phyloP scores from a whole-genome alignment of 345 rosid genomes.

The Salix koriyanagi region DNA sequence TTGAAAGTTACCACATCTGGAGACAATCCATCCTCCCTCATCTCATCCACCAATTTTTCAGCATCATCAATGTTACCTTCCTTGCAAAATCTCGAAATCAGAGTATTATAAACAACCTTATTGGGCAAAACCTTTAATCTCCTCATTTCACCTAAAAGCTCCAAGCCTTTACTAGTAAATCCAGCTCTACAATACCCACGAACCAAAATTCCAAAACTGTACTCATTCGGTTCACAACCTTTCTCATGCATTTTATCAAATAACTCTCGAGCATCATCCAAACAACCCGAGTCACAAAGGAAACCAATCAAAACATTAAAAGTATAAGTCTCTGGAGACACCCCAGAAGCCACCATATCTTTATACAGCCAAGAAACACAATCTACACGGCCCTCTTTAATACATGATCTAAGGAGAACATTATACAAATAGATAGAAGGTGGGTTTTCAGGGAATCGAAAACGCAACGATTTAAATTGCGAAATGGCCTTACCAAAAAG shows the following conservation, averaged over 20 bases:
- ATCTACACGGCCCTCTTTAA: slow-evolving; percentile 41
- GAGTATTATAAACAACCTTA: slow-evolving; percentile 70
- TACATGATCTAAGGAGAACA: slow-evolving; percentile 49
- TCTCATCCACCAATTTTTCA: slow-evolving; percentile 69
- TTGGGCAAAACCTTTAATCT: slow-evolving; percentile 48
- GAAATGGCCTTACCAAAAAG: slow-evolving; percentile 46
- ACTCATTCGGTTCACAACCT: slow-evolving; percentile 77
- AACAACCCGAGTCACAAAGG: slow-evolving; percentile 60
- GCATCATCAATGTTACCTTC: slow-evolving; percentile 78
- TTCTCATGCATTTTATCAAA: slow-evolving; percentile 83
- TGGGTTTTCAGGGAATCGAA: slow-evolving; percentile 40
- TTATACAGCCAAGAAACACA: slow-evolving; percentile 64
- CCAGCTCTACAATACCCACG: slow-evolving; percentile 82
- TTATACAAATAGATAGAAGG: slow-evolving; percentile 59
- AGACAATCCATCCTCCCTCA: slow-evolving; percentile 66
- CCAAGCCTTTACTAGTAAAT: slow-evolving; percentile 46
- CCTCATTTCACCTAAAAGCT: slow-evolving; percentile 56
- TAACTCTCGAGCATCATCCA: slow-evolving; percentile 65
- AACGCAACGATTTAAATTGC: slow-evolving; percentile 53
- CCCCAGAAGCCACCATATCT: slow-evolving; percentile 61
- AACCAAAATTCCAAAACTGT: slow-evolving; percentile 73
- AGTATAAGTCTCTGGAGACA: slow-evolving; percentile 72
- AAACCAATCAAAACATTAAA: slow-evolving; percentile 64
- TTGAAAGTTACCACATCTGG: slow-evolving; percentile 87
- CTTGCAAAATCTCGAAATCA: slow-evolving; percentile 73